phyloP scores from a whole-genome alignment of 139 green algal genomes.

The Haematococcus lacustris region DNA sequence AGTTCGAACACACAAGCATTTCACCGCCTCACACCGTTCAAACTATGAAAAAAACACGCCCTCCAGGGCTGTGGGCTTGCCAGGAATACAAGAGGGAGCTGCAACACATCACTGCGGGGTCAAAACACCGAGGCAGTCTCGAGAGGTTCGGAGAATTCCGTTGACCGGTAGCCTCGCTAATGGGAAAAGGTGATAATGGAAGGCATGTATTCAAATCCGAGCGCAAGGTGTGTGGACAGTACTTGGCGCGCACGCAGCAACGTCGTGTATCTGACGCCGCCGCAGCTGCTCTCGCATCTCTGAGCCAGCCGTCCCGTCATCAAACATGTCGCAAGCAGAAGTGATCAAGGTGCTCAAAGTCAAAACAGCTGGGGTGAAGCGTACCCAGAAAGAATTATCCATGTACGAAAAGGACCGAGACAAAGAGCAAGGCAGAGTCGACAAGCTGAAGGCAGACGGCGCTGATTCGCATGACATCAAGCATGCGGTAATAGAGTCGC shows the following conservation, averaged over 20 bases:
- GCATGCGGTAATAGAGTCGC: constrained; percentile 63
- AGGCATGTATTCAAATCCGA: too few relatives aligned
- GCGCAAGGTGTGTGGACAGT: neutral
- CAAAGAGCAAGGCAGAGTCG: constrained; percentile 57
- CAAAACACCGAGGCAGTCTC: too few relatives aligned
- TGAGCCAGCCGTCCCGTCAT: neutral
- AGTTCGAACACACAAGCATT: too few relatives aligned
- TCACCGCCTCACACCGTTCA: too few relatives aligned
- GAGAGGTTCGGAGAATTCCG: too few relatives aligned
- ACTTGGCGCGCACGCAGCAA: neutral
- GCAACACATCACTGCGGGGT: too few relatives aligned
- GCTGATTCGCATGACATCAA: constrained; percentile 73
- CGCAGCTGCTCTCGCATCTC: neutral
- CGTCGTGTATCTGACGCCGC: too few relatives aligned
- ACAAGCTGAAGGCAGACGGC: constrained; percentile 55
- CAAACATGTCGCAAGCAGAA: constrained; percentile 18
- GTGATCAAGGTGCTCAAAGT: constrained; percentile 37
- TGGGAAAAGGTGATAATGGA: too few relatives aligned
- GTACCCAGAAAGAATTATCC: constrained; percentile 73
- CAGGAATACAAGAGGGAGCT: too few relatives aligned
- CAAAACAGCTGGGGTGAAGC: constrained; percentile 62
- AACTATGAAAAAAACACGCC: too few relatives aligned
- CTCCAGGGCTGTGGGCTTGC: too few relatives aligned
- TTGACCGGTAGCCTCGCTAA: too few relatives aligned
- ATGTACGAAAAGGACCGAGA: constrained; percentile 74